Evolutionary conservation across 2,329 filamentous ascomycete species (phyloP).

Genomic region (Penicillium sp.): DNA sequence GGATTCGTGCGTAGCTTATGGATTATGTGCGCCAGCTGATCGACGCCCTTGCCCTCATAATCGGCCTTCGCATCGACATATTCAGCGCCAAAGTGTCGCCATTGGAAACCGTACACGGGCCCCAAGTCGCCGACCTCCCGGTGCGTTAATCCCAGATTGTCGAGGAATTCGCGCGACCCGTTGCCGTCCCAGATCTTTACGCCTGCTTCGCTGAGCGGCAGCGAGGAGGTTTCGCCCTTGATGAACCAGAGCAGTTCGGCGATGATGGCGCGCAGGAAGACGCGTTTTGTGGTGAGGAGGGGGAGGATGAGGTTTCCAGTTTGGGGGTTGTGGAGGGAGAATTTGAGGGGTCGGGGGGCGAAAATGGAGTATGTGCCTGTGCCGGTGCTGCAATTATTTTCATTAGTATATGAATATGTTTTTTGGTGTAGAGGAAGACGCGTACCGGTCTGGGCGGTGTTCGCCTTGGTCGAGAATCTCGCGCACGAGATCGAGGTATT

Average conservation of each 20-base stretch:
- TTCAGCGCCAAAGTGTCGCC: slow-evolving; percentile 93
- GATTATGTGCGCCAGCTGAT: slow-evolving; percentile 89
- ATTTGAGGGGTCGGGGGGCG: slow-evolving; percentile 80
- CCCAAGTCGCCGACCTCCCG: slow-evolving; percentile 86
- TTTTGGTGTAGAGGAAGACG: not conserved
- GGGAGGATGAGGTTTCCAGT: slow-evolving; percentile 66
- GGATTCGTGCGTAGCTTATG: slow-evolving; percentile 78
- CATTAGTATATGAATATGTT: not conserved
- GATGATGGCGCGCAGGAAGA: slow-evolving; percentile 85
- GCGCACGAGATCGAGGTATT: slow-evolving; percentile 86
- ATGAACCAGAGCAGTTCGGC: slow-evolving; percentile 97
- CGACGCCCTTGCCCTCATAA: slow-evolving; percentile 83
- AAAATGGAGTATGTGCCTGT: slow-evolving; percentile 91
- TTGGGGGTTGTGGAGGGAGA: slow-evolving; percentile 56
- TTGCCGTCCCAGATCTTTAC: slow-evolving; percentile 99
- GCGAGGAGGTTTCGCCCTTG: slow-evolving; percentile 74
- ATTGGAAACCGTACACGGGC: slow-evolving; percentile 97
- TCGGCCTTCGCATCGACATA: slow-evolving; percentile 76
- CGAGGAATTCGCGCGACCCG: slow-evolving; percentile 83
- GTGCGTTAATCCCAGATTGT: slow-evolving; percentile 74
- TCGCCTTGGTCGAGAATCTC: slow-evolving; percentile 81
- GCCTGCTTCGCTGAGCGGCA: slow-evolving; percentile 69
- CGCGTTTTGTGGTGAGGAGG: slow-evolving; percentile 94
- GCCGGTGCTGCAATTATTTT: slow-evolving; percentile 61
- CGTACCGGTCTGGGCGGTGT: slow-evolving; percentile 76